These are phyloP conservation scores for Aspergillus olivimuriae DNA, from an alignment of 495 filamentous ascomycete genomes.

Conservation along the genomic window DNA sequence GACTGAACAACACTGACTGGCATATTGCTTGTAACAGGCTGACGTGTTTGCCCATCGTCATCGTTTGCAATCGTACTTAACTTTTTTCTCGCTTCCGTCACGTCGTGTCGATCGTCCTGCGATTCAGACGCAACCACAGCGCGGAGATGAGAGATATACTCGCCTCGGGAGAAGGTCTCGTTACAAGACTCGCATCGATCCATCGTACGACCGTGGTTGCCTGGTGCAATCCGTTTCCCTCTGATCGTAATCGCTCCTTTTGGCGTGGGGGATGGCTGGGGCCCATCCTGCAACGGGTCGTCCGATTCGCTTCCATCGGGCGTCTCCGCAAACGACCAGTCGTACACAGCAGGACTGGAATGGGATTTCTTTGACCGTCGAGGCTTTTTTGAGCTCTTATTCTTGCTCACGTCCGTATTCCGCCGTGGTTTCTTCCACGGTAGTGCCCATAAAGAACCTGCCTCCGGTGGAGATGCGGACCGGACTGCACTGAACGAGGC, in stretches of 20 bases:
- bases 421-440: constrained; percentile 16
- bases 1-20: no score
- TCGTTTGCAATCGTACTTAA: constrained; percentile 1
- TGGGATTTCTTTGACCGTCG: constrained; percentile 22
- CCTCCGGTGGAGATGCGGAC: constrained; percentile 31
- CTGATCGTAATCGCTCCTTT: constrained; percentile 17
- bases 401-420: constrained; percentile 15
- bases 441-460: constrained; percentile 35
- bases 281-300: constrained; percentile 39
- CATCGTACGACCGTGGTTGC: constrained; percentile 3
- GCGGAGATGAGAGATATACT: constrained; percentile 10
- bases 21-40: background rate
- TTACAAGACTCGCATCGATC: constrained; percentile 10
- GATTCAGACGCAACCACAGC: constrained; percentile 1
- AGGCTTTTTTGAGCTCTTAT: constrained; percentile 18
- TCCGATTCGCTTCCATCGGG: constrained; percentile 39
- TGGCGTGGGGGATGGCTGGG: constrained; percentile 28
- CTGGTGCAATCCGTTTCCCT: constrained; percentile 16
- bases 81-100: constrained; percentile 4
- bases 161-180: constrained; percentile 5
- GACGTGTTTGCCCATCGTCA: background rate
- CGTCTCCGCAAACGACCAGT: constrained; percentile 39
- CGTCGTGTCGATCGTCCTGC: constrained; percentile 10
- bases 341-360: constrained; percentile 31
- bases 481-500: constrained; percentile 11